Evolutionary conservation across 257 asterid species (phyloP), one percentile per base, ranked within the genome.

Genomic region (Fraxinus americana): DNA sequence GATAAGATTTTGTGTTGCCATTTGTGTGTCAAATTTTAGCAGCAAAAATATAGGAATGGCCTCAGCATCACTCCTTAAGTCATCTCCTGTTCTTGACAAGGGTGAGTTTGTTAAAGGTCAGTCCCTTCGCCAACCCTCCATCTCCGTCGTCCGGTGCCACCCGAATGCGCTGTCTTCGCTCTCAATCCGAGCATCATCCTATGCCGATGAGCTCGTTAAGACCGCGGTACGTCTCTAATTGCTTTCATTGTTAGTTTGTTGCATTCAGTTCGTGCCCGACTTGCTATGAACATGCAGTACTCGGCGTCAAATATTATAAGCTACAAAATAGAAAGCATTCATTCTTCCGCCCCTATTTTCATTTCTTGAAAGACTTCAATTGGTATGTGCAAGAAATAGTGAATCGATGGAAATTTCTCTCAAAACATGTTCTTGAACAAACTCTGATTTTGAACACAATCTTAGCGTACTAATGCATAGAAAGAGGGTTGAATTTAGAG

Each of bases 131-230:
- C 97, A 88, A 70, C 75, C 95, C 2, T 79, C 92, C 21, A 84
- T 87, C 81, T 83, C 93, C 54, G 75, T 80, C 23, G 81, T 85
- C 82, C 92, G 90, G 30, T 81, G 87, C 87, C 71, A 77, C 79
- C 89, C 91, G 30, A 71, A 66, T 71, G 78, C 87, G 66, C 38
- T 91, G 0, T 80, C 94, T 54, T 43, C 88, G 10, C 88, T 91
- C 81, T 57, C 87, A 12, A 70, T 92, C 77, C 89, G 94, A 19
- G 97, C 96, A 29, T 90, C 97, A 48, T 87, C 98, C 67, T 94
- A 94, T 11, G 92, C 94, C 35, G 97, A 94, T 82, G 98, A 94
- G 83, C 98, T 94, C 70, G 88, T 94, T 76, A 94, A 91, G 81
- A 94, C 98, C 21, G 96, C 98, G 81, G 97, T 92, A 82, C 10